Evolutionary conservation across 2,329 filamentous ascomycete species (phyloP), one percentile per base, ranked within the genome.

Genomic region (Fusarium sp.): DNA sequence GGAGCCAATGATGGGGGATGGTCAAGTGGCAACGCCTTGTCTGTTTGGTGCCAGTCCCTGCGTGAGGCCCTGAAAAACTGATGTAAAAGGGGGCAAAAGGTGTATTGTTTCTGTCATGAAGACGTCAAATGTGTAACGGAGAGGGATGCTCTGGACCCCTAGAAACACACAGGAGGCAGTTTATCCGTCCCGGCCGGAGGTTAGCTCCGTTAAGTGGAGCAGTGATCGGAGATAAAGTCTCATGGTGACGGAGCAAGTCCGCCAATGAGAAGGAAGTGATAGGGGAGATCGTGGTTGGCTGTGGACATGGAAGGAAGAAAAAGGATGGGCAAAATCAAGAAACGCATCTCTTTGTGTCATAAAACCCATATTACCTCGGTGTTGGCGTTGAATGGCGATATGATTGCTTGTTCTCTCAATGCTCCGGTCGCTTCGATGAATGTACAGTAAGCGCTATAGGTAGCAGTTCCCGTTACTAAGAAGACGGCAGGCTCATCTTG

Each of bases 1-100:
- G 21, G 41, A 33, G 21, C 29, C n/a, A 23, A 42, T 7, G 23
- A 29, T 42, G 29, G 31, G 31, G 35, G 23, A 19, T 15, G 23
- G 25, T 35, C 27, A 45, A 54, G 41, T 54, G 57, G 57, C 39
- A n/a, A 51, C 23, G 35, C 38, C 31, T 54, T 55, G 56, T 10
- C 37, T 33, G 16, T 31, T 35, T 35, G 27, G 11, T 48, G 31
- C 41, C 44, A 39, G 57, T 56, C 54, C 63, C 69, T 72, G 45
- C 59, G 51, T 61, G 29, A 52, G 64, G 70, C 69, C 60, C 67
- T 56, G 60, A 33, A 56, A 66, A 70, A 23, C 31, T 23, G 63
- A 60, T 45, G 49, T 9, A 23, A 41, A 27, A 45, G 55, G 44
- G 58, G 69, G 44, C 52, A 8, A 66, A n/a, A 7, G 7, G 25